Evolutionary conservation across 805 yeast genomes (phyloP), one percentile per base, ranked within the genome.

Genomic region (Zygotorulaspora danielsina): DNA sequence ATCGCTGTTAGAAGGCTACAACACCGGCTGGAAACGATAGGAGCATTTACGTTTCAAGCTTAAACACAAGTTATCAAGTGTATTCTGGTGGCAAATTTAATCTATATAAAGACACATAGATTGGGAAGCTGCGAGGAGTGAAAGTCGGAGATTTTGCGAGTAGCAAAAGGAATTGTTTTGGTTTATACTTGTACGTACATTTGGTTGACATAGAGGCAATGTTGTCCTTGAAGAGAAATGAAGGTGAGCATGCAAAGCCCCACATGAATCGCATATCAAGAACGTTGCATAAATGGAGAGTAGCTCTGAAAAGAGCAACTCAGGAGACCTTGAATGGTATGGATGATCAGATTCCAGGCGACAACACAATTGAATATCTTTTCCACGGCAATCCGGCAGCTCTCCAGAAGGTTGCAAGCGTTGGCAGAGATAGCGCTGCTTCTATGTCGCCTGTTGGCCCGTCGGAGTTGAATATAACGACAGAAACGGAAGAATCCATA

Each of bases 381-480:
- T 56, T 56, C 18, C 41, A 45, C 13, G 38, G 33, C 9, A 41
- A 38, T 6, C 22, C 29, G n/a, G 24, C 24, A 13, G 10, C 32
- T 9, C 18, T 36, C 4, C 19, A 21, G 18, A 36, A 40, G 4
- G 32, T 37, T 2, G 33, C 19, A 11, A 39, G 41, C n/a, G n/a
- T 34, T n/a, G 49, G 41, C 3, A 39, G 51, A 38, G 46, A 34
- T 28, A 49, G 51, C 32, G 45, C 42, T 2, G 48, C 45, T 10
- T 45, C 53, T 2, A 24, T 36, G 30, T 40, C 51, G 13, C 50
- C 39, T 8, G 43, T 29, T 27, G 34, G 36, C 21, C 15, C 29
- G 17, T 38, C 51, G 5, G 61, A 56, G 34, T 45, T 55, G 53
- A 48, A 51, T 19, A 30, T 56, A 34, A 51, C 59, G 3, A 56